These are phyloP conservation scores for Daedaleopsis nitida DNA, from an alignment of 768 basidiomycete species.

Conservation along the genomic window DNA sequence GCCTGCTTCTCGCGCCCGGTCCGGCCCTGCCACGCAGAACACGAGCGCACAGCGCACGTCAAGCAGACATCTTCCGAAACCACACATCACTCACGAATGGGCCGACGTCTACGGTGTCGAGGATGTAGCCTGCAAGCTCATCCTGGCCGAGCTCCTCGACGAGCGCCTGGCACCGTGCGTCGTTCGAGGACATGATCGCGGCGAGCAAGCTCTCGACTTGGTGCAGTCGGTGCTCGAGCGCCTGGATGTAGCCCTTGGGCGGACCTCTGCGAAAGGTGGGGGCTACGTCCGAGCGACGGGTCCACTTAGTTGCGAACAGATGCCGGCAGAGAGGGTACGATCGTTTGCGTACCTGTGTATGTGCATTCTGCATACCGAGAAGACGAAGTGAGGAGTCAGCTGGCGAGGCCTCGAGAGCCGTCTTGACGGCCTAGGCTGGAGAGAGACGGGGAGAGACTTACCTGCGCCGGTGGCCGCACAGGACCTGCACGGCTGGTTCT, in stretches of 20 bases:
- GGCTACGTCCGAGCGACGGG: too few species aligned
- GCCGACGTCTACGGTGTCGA: slow-evolving; percentile 73
- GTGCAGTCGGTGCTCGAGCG: slow-evolving; percentile 88
- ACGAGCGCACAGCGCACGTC: not conserved
- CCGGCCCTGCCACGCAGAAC: slow-evolving; percentile 51
- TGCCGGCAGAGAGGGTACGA: not conserved
- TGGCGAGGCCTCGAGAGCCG: too few species aligned
- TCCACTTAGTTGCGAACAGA: not conserved
- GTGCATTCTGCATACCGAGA: slow-evolving; percentile 13
- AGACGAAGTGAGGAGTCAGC: not conserved
- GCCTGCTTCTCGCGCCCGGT: slow-evolving; percentile 53
- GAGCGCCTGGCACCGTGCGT: slow-evolving; percentile 62
- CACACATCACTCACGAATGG: slow-evolving; percentile 81
- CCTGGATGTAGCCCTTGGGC: slow-evolving; percentile 92
- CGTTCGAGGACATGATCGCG: slow-evolving; percentile 72
- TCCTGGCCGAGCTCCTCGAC: slow-evolving; percentile 70
- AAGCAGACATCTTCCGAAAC: too few species aligned
- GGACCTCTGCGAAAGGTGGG: slow-evolving; percentile 82
- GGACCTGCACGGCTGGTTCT: slow-evolving; percentile 59
- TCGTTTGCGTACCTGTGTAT: slow-evolving; percentile 11
- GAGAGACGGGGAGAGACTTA: slow-evolving; percentile 40
- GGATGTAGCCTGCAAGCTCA: slow-evolving; percentile 73
- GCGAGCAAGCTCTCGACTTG: slow-evolving; percentile 89
- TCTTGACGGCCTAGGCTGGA: too few species aligned
- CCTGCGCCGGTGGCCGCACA: slow-evolving; percentile 48